Conservation (phyloP, 495 filamentous ascomycete genomes). For the Amphirosellinia nigrospora region DNA sequence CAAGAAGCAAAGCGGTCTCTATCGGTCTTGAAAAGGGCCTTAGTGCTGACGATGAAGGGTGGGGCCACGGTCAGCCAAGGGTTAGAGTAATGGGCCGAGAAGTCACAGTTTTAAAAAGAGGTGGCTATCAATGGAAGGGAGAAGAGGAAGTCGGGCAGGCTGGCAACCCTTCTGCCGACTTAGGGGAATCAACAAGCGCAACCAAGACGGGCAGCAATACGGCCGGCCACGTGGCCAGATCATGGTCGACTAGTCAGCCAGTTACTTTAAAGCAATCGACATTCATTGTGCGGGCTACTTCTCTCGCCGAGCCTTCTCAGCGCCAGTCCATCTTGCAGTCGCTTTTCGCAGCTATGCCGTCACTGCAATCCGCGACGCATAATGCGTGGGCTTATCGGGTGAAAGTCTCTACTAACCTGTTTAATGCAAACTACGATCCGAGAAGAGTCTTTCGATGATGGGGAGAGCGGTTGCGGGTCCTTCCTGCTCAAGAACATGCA, state of each 20-base stretch:
- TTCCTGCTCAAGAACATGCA: slow-evolving; percentile 82
- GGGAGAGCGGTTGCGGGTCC: slow-evolving; percentile 84
- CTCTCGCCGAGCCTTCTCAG: slow-evolving; percentile 45
- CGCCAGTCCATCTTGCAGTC: slow-evolving; percentile 44
- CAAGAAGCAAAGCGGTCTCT: slow-evolving; percentile 73
- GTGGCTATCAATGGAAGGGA: slow-evolving; percentile 73
- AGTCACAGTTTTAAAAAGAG: slow-evolving; percentile 73
- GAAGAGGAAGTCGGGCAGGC: slow-evolving; percentile 41
- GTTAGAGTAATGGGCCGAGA: slow-evolving; percentile 74
- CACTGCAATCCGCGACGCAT: slow-evolving; percentile 54
- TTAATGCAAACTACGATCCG: slow-evolving; percentile 50
- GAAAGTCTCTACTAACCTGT: slow-evolving; percentile 36
- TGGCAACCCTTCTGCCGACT: slow-evolving; percentile 34
- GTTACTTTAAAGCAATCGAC: slow-evolving; percentile 56
- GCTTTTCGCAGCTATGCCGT: slow-evolving; percentile 47
- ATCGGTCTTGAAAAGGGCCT: slow-evolving; percentile 71
- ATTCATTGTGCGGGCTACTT: slow-evolving; percentile 56
- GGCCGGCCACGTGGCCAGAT: slow-evolving; percentile 33
- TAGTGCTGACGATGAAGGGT: slow-evolving; percentile 72
- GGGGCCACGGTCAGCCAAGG: slow-evolving; percentile 75
- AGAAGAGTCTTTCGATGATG: slow-evolving; percentile 92
- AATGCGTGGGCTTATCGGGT: slow-evolving; percentile 61
- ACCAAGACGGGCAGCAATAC: slow-evolving; percentile 10
- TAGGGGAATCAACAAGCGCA: slow-evolving; percentile 28
- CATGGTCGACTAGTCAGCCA: slow-evolving; percentile 47